Evolutionary conservation across 169 alveolate species (phyloP).

Genomic region (Ichthyophthirius multifiliis): DNA sequence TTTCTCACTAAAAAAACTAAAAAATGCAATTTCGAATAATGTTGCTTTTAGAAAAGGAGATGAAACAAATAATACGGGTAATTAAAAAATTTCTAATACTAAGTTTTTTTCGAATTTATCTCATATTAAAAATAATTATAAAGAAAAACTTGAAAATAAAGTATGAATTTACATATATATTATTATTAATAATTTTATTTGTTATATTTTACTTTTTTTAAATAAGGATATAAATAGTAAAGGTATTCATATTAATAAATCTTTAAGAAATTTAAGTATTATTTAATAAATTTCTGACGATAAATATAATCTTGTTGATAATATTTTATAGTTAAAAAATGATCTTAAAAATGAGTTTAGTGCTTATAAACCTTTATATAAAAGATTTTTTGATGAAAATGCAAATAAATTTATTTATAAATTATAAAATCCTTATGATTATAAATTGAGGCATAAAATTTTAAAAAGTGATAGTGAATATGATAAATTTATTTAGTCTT

Average conservation of each 20-base stretch:
- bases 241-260: not conserved
- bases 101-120: not conserved
- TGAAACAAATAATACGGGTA: not conserved
- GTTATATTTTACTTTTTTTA: not conserved
- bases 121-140: not conserved
- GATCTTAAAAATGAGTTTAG: not conserved
- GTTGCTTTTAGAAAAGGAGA: conserved; percentile 5
- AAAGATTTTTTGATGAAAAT: not conserved
- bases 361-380: not conserved
- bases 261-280: not conserved
- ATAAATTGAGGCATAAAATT: not conserved
- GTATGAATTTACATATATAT: not conserved
- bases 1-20: no score
- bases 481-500: not conserved
- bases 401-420: not conserved
- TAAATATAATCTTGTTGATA: not conserved
- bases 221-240: not conserved
- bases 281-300: not conserved
- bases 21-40: not conserved
- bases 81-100: not conserved
- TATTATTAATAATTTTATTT: not conserved
- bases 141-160: not conserved
- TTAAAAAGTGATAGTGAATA: not conserved
- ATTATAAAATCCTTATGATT: not conserved
- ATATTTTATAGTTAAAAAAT: not conserved